Evolutionary conservation across 179 eudicot genomes (phyloP).

Genomic region (Drosera spatulata): DNA sequence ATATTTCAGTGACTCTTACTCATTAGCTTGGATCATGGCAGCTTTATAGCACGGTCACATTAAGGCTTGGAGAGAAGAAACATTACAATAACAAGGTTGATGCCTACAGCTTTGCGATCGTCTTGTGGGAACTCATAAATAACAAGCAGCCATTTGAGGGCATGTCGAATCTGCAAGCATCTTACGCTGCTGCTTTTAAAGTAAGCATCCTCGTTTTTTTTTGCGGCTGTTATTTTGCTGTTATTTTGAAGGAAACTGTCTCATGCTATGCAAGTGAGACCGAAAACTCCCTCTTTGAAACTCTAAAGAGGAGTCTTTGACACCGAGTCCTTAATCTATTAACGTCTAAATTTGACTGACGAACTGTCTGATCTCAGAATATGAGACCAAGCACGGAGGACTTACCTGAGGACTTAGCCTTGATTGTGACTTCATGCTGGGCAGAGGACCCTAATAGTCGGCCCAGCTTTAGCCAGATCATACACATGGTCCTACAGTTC

Average conservation of each 20-base stretch:
- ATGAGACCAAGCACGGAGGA: conserved; percentile 46
- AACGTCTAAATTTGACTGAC: no score
- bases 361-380: conserved; percentile 20
- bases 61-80: conserved; percentile 7
- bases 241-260: no score
- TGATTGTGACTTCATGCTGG: conserved; percentile 54
- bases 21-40: neutral
- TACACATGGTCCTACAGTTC: conserved; percentile 41
- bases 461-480: conserved; percentile 52
- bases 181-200: conserved; percentile 67
- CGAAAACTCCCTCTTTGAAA: no score
- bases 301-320: no score
- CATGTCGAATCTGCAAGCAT: conserved; percentile 77
- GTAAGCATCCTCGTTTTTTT: conserved; percentile 9
- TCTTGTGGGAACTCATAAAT: conserved; percentile 53
- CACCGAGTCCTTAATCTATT: no score
- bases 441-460: conserved; percentile 45
- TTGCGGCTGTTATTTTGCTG: no score
- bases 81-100: conserved; percentile 2
- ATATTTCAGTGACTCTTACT: neutral
- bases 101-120: conserved; percentile 1
- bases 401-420: conserved; percentile 47
- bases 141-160: conserved; percentile 66
- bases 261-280: no score
- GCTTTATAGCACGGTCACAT: conserved; percentile 1